Percentiles rank a stretch among this genome's conserved stretches.
Evolutionary conservation across 2,329 filamentous ascomycete species (phyloP).

Genomic region (Tothia fuscella): DNA sequence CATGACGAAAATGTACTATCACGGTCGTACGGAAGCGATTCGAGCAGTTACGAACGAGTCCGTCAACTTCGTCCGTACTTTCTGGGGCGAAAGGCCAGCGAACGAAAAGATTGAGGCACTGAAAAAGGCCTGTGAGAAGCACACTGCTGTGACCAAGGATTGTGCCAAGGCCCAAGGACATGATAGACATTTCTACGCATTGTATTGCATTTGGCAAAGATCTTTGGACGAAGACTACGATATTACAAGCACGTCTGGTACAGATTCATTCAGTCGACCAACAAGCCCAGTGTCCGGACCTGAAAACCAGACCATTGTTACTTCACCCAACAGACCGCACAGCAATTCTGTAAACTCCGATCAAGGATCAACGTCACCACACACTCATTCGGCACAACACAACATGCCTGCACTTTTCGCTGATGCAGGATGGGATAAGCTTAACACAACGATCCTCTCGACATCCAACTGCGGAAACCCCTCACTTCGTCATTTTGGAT

Average conservation of each 20-base stretch:
- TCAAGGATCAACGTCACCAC: slow-evolving; percentile 42
- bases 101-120: slow-evolving; percentile 78
- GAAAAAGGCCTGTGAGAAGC: slow-evolving; percentile 69
- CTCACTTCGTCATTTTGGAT: slow-evolving; percentile 86
- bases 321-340: slow-evolving; percentile 39
- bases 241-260: slow-evolving; percentile 20
- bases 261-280: slow-evolving; percentile 12
- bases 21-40: slow-evolving; percentile 90
- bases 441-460: slow-evolving; percentile 87
- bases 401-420: slow-evolving; percentile 70
- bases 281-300: slow-evolving; percentile 36
- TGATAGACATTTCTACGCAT: slow-evolving; percentile 83
- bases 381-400: slow-evolving; percentile 28
- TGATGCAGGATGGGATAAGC: slow-evolving; percentile 83
- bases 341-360: slow-evolving; percentile 39
- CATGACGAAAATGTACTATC: slow-evolving; percentile 91
- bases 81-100: slow-evolving; percentile 84
- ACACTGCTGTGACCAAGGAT: slow-evolving; percentile 66
- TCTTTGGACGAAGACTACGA: slow-evolving; percentile 58
- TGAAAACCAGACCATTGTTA: slow-evolving; percentile 31
- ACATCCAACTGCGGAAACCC: slow-evolving; percentile 99
- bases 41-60: slow-evolving; percentile 73
- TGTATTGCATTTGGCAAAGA: slow-evolving; percentile 92
- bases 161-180: slow-evolving; percentile 85
- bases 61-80: slow-evolving; percentile 79